phyloP scores from a whole-genome alignment of 345 rosid species.

The Populus davidiana region DNA sequence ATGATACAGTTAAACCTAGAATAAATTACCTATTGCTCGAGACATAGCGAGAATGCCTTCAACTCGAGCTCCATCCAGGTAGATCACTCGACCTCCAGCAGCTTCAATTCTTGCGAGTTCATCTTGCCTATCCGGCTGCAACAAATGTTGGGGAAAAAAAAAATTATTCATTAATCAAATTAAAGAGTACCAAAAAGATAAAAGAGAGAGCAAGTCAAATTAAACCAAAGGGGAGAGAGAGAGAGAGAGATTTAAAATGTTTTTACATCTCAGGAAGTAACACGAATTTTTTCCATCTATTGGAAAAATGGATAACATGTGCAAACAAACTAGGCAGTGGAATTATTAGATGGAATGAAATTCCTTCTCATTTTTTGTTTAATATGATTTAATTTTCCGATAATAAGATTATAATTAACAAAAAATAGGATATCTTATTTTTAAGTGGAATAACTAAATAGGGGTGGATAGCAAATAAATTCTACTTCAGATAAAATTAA shows the following conservation, averaged over 20 bases:
- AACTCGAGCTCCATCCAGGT: slow-evolving; percentile 61
- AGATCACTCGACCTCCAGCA: slow-evolving; percentile 63
- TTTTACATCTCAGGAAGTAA: background rate
- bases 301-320: background rate
- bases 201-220: background rate
- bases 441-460: background rate
- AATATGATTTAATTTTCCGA: background rate
- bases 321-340: background rate
- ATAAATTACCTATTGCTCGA: slow-evolving; percentile 70
- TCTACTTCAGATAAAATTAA: background rate
- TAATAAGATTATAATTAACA: background rate
- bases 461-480: background rate
- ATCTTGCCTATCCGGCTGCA: slow-evolving; percentile 79
- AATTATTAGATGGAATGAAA: background rate
- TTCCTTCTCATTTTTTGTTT: background rate
- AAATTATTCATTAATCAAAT: background rate
- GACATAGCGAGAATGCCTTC: slow-evolving; percentile 88
- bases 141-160: background rate
- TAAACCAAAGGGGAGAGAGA: background rate
- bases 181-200: background rate
- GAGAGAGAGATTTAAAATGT: background rate
- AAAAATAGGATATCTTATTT: too few species aligned
- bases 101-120: slow-evolving; percentile 70
- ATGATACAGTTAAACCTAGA: slow-evolving; percentile 1
- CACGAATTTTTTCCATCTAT: background rate